Conservation (phyloP, 2,329 filamentous ascomycete genomes). For the Calcarisporium arbuscula region DNA sequence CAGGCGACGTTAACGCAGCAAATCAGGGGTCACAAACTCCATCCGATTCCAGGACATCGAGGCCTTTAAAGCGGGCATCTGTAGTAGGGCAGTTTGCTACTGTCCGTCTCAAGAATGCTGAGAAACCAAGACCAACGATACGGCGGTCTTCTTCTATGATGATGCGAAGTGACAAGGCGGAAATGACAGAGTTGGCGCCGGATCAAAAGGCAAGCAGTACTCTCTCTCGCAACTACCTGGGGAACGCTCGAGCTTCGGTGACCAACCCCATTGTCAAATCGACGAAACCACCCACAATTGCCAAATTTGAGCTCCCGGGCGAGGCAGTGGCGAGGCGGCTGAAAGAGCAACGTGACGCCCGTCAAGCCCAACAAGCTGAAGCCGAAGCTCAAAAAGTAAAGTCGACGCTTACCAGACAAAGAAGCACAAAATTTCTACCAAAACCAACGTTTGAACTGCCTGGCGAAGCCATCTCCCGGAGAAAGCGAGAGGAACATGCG, state of each 20-base stretch:
- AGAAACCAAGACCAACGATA: slow-evolving; percentile 28
- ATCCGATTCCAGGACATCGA: slow-evolving; percentile 2
- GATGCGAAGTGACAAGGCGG: slow-evolving; percentile 22
- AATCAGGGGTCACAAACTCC: slow-evolving; percentile 15
- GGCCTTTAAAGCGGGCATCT: slow-evolving; percentile 19
- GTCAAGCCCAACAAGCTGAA: slow-evolving; percentile 32
- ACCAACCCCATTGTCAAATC: slow-evolving; percentile 38
- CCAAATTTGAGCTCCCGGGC: slow-evolving; percentile 57
- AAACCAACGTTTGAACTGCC: slow-evolving; percentile 56
- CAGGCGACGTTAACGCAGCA: slow-evolving; percentile 10
- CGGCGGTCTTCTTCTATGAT: slow-evolving; percentile 37
- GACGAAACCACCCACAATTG: slow-evolving; percentile 45
- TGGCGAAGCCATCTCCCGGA: slow-evolving; percentile 52
- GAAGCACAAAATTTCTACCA: slow-evolving; percentile 45
- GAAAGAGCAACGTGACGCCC: slow-evolving; percentile 53
- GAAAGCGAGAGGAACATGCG: slow-evolving; percentile 50
- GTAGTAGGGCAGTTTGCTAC: slow-evolving; percentile 30
- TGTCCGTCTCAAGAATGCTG: slow-evolving; percentile 33
- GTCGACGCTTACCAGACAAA: slow-evolving; percentile 37
- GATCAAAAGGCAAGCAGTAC: slow-evolving; percentile 11
- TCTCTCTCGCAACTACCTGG: slow-evolving; percentile 14
- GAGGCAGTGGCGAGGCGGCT: slow-evolving; percentile 53
- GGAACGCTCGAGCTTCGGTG: slow-evolving; percentile 10
- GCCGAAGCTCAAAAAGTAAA: slow-evolving; percentile 26
- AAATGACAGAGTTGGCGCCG: slow-evolving; percentile 8